Conservation (phyloP, 371 early-diverging fungal species). For the Mucor ambiguus region DNA sequence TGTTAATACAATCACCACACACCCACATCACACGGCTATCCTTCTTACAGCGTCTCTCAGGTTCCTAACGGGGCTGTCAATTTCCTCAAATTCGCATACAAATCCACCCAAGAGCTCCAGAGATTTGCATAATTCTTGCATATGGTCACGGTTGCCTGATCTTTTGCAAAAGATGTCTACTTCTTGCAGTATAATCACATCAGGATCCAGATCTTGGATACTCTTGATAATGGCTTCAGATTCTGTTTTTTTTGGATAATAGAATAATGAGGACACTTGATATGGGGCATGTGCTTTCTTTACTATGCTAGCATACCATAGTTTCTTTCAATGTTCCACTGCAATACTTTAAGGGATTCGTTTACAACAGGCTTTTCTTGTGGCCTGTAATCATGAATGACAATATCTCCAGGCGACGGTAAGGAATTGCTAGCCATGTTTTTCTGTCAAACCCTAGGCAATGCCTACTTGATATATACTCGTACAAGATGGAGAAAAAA, state of each 20-base stretch:
- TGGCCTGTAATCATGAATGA: slow-evolving; percentile 52
- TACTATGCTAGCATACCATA: slow-evolving; percentile 43
- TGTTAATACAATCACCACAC: background rate
- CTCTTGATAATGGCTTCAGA: slow-evolving; percentile 59
- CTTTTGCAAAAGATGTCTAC: slow-evolving; percentile 75
- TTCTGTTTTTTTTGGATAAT: slow-evolving; percentile 30
- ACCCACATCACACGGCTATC: background rate
- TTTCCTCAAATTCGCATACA: slow-evolving; percentile 76
- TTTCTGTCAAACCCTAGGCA: background rate
- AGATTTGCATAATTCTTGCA: slow-evolving; percentile 51
- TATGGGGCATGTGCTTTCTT: background rate
- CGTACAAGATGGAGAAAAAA: background rate
- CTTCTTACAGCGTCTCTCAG: slow-evolving; percentile 43
- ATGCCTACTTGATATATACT: background rate
- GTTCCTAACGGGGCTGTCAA: slow-evolving; percentile 61
- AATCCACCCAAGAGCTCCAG: slow-evolving; percentile 68
- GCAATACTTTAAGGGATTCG: slow-evolving; percentile 41
- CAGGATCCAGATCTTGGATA: slow-evolving; percentile 62
- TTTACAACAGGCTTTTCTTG: background rate
- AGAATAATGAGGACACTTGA: background rate
- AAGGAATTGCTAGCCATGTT: background rate
- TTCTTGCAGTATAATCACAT: slow-evolving; percentile 71
- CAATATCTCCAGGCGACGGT: slow-evolving; percentile 46
- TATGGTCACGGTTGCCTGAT: slow-evolving; percentile 66
- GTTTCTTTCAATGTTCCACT: slow-evolving; percentile 80